Percentiles rank a stretch among this genome's conserved stretches.
Conservation (phyloP, 192 early-diverging fungal genomes). For the Podila epigama region DNA sequence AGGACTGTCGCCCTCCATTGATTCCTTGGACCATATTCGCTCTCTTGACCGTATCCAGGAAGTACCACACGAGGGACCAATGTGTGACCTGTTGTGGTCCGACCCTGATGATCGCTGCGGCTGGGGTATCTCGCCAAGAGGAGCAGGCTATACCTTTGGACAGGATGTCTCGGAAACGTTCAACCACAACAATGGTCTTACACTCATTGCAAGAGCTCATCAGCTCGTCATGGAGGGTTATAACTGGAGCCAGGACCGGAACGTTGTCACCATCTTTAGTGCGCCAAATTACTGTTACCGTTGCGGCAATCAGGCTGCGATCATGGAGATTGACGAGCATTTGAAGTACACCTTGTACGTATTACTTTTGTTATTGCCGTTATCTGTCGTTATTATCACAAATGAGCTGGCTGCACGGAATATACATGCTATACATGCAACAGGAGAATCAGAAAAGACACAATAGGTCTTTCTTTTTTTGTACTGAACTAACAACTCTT, state of each 20-base stretch:
- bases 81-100: slow-evolving; percentile 90
- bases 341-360: slow-evolving; percentile 98
- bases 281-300: slow-evolving; percentile 99
- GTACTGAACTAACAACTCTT: neutral
- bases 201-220: slow-evolving; percentile 96
- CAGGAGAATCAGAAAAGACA: neutral
- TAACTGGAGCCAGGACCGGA: slow-evolving; percentile 98
- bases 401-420: too few species aligned
- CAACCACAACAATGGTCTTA: slow-evolving; percentile 95
- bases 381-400: too few species aligned
- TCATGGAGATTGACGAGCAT: slow-evolving; percentile 99
- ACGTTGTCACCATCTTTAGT: slow-evolving; percentile 98
- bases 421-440: too few species aligned
- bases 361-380: too few species aligned
- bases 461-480: neutral
- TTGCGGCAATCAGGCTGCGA: slow-evolving; percentile 99
- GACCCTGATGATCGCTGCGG: slow-evolving; percentile 89
- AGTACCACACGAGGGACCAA: slow-evolving; percentile 87
- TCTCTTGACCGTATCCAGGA: slow-evolving; percentile 95
- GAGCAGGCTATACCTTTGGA: slow-evolving; percentile 89
- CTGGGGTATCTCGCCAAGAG: slow-evolving; percentile 88
- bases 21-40: slow-evolving; percentile 96
- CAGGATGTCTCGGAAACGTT: slow-evolving; percentile 88
- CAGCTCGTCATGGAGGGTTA: slow-evolving; percentile 97
- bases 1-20: slow-evolving; percentile 93